phyloP scores from a whole-genome alignment of 345 rosid genomes.

The Citropsis articulata region DNA sequence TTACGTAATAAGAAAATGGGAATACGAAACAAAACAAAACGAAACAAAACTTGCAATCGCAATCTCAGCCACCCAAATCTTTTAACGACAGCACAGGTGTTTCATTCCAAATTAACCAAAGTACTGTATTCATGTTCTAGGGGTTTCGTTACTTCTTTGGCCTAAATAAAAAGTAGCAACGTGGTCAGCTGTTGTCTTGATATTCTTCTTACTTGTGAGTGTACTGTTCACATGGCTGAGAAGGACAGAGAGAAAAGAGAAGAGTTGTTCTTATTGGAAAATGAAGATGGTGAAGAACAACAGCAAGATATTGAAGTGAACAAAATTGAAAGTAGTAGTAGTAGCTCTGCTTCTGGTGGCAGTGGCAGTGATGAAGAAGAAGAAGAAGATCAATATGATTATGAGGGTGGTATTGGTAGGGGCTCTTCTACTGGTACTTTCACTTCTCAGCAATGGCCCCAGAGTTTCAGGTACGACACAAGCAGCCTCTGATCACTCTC shows the following conservation, averaged over 20 bases:
- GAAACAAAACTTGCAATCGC: too few species aligned
- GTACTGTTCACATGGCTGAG: slow-evolving; percentile 18
- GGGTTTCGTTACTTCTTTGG: too few species aligned
- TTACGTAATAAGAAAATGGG: too few species aligned
- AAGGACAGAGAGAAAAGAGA: slow-evolving; percentile 25
- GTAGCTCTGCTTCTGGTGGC: slow-evolving; percentile 5
- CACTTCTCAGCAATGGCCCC: slow-evolving; percentile 74
- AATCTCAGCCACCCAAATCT: too few species aligned
- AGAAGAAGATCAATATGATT: slow-evolving; percentile 13
- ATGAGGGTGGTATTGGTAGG: slow-evolving; percentile 9
- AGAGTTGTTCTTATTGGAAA: slow-evolving; percentile 39
- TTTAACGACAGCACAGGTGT: too few species aligned
- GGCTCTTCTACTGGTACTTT: slow-evolving; percentile 18
- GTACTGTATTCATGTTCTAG: too few species aligned
- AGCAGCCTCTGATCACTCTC: not conserved
- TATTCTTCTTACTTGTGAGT: too few species aligned
- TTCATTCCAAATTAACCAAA: too few species aligned
- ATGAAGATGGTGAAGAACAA: slow-evolving; percentile 29
- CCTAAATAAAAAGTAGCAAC: too few species aligned
- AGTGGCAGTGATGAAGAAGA: slow-evolving; percentile 25
- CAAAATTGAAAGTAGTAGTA: slow-evolving; percentile 27
- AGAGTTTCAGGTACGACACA: slow-evolving; percentile 59
- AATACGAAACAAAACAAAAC: too few species aligned
- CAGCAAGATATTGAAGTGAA: slow-evolving; percentile 32
- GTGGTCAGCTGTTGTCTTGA: too few species aligned